These are phyloP conservation scores for Candida chilensis DNA, from an alignment of 805 yeast genomes.

Conservation along the genomic window DNA sequence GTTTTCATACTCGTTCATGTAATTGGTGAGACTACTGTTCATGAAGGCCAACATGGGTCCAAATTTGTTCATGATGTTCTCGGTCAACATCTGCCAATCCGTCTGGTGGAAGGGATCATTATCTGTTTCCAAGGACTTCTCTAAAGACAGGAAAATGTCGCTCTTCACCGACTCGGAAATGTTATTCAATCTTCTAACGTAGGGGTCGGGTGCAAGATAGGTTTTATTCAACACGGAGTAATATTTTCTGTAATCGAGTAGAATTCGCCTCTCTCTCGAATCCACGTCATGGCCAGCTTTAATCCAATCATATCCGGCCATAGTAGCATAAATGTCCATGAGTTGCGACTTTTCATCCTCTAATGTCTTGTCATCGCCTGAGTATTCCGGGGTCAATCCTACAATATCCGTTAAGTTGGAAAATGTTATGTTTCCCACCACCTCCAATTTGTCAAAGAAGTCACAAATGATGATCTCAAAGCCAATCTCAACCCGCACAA, in stretches of 20 bases:
- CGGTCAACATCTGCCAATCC: slow-evolving; percentile 48
- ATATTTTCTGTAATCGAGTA: slow-evolving; percentile 41
- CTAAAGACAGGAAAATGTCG: slow-evolving; percentile 24
- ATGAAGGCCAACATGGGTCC: slow-evolving; percentile 35
- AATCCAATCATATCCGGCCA: slow-evolving; percentile 33
- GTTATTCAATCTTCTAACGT: slow-evolving; percentile 22
- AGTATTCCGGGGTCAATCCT: slow-evolving; percentile 10
- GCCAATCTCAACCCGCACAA: slow-evolving; percentile 49
- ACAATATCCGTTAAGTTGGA: slow-evolving; percentile 22
- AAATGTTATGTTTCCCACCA: slow-evolving; percentile 36
- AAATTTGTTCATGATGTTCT: slow-evolving; percentile 40
- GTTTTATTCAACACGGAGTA: slow-evolving; percentile 47
- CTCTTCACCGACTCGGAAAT: slow-evolving; percentile 20
- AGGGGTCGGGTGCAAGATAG: slow-evolving; percentile 38
- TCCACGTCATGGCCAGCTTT: slow-evolving; percentile 37
- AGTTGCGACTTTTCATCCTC: slow-evolving; percentile 8
- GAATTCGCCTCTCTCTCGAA: slow-evolving; percentile 37
- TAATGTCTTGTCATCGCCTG: slow-evolving; percentile 4
- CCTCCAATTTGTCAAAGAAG: slow-evolving; percentile 35
- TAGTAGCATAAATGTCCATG: slow-evolving; percentile 15
- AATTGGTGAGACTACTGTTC: slow-evolving; percentile 21
- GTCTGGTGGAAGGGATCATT: slow-evolving; percentile 31
- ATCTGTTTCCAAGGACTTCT: slow-evolving; percentile 12
- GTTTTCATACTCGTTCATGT: slow-evolving; percentile 3
- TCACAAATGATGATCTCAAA: slow-evolving; percentile 57